Percentiles rank a stretch among this genome's conserved stretches.
Conservation (phyloP, 805 yeast species). For the Saccharomyces jurei region DNA sequence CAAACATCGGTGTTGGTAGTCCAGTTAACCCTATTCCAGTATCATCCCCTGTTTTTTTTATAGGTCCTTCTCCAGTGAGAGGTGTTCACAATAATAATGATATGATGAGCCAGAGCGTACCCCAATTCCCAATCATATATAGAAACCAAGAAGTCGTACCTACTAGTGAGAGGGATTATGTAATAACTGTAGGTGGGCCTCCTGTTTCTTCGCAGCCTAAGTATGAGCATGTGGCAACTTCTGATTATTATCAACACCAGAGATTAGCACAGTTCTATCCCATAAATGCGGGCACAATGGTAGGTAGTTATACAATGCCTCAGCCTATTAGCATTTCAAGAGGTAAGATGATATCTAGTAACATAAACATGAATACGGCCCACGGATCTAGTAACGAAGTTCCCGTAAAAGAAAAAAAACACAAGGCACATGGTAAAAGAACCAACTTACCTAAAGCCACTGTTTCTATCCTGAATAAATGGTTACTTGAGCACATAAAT, state of each 20-base stretch:
- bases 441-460: slow-evolving; percentile 75
- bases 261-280: not conserved
- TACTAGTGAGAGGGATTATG: not conserved
- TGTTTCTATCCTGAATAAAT: slow-evolving; percentile 58
- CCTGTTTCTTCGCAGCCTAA: not conserved
- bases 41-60: not conserved
- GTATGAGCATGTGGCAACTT: not conserved
- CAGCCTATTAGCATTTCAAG: not conserved
- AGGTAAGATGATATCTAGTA: not conserved
- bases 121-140: not conserved
- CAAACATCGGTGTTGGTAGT: not conserved
- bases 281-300: not conserved
- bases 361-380: not conserved
- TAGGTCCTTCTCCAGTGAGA: not conserved
- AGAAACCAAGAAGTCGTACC: not conserved
- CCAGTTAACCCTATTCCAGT: not conserved
- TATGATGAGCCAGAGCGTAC: not conserved
- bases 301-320: not conserved
- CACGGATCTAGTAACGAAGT: not conserved
- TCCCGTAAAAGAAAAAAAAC: not conserved
- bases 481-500: slow-evolving; percentile 67
- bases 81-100: not conserved
- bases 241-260: not conserved
- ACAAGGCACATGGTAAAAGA: slow-evolving; percentile 34
- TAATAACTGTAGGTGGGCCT: not conserved